Base-by-base conservation (phyloP, 2,329 filamentous ascomycete genomes). In the Furcasterigmium furcatum region DNA sequence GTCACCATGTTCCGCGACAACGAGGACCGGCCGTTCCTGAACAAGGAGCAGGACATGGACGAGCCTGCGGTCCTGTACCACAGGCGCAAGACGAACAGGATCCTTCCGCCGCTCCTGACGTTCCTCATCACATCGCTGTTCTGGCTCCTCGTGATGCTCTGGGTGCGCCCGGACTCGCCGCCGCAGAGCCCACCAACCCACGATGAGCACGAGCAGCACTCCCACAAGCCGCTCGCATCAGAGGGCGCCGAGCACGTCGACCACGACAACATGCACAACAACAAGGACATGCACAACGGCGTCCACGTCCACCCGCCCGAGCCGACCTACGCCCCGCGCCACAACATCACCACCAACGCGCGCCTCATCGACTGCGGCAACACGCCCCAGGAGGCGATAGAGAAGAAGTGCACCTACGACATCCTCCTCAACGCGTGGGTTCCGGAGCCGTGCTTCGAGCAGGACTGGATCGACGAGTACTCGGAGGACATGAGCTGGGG, bases 351-450 rank as follows among this genome's bases (percentile, higher is more conserved):
- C 19, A 47, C 46, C 12, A 43, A 47, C 30, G 46, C 49, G 14
- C 46, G 39, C 14, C 41, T 52, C 4, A 43, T 54, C 10, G 38
- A 34, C 9, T 59, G 57, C 40, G 56, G 56, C 19, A 52, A 41
- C 42, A 49, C 57, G 5, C 45, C 49, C 3, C 21, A 44, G 27
- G 50, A 53, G 19, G 57, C 57, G 3, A 47, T 42, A 14, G 43
- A 45, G 3, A 32, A 38, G 3, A 49, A 49, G 4, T 59, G 57
- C 52, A 47, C 42, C 18, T 59, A 57, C 43, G 57, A 59, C 38
- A 51, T 58, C 7, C 45, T 59, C 1, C 22, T 57, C 10, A 59
- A 59, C 44, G 52, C 55, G 30, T 59, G 56, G 56, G 53, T 59
- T 9, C 57, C 55, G 2, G 47, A 44, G 6, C 42, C 38, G 16